Evolutionary conservation across 179 eudicot species (phyloP), one percentile per base, ranked within the genome.

Genomic region (Spergularia azorica): DNA sequence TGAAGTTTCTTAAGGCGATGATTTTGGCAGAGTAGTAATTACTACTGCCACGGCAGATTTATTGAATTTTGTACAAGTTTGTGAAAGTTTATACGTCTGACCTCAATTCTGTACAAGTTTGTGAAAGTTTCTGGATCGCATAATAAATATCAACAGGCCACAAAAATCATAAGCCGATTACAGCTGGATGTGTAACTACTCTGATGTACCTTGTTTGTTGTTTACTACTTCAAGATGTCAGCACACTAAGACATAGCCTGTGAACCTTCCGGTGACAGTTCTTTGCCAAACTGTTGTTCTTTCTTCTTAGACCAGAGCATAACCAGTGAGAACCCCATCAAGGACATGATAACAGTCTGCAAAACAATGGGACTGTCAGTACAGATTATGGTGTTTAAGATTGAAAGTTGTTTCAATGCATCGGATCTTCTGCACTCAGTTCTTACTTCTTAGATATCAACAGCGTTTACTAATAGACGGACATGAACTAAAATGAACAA

Each of bases 331-430:
- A 94, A 94, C 20, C 98, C 98, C 95, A 94, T 90, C 78, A 94
- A 83, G 21, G 98, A 92, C 98, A 94, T 94, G n/a, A 92, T 86
- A 60, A 92, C 98, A 15, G 89, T 90, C 98, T 92, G 92, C 86
- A 86, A 74, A 66, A 38, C 63, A 73, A 58, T 18, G 69, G 18
- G n/a, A 55, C 17, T 21, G 65, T 13, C 3, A 72, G 57, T 20
- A 15, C 9, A 12, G 13, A 15, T 57, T 12, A 21, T 67, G 3
- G 5, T 41, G 43, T 43, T 6, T 26, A 26, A 6, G 8, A 13
- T 26, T 55, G 21, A 36, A 32, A 70, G 11, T 12, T 20, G 32
- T 20, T 6, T 3, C 60, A 54, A 54, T 59, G 63, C 18, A 59
- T 59, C 32, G 32, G 32, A 26, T 26, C 32, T 26, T 26, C 2